These are phyloP conservation scores for Colletotrichum paranaense DNA, from an alignment of 2,329 filamentous ascomycete genomes.

Conservation along the genomic window DNA sequence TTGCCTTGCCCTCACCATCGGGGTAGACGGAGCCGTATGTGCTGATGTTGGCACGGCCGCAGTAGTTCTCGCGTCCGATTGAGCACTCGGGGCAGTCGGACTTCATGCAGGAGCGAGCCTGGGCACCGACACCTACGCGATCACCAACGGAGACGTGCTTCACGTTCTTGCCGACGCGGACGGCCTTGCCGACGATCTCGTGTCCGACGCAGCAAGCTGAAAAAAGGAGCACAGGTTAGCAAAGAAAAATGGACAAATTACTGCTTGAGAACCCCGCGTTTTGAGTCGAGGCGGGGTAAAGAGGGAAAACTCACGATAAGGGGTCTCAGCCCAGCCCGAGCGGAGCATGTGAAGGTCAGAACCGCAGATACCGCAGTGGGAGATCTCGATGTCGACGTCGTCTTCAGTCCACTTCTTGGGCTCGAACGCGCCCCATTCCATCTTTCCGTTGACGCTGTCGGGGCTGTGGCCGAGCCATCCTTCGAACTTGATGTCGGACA, in stretches of 20 bases:
- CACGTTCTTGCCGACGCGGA: conserved; percentile 62
- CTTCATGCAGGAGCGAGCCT: conserved; percentile 64
- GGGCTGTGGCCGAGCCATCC: conserved; percentile 61
- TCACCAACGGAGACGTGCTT: conserved; percentile 68
- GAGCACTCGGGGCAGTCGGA: conserved; percentile 56
- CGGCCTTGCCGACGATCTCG: conserved; percentile 71
- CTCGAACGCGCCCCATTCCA: conserved; percentile 66
- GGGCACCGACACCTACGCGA: conserved; percentile 72
- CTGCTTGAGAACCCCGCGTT: background rate
- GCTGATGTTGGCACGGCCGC: conserved; percentile 49
- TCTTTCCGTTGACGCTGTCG: conserved; percentile 59
- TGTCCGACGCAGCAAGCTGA: conserved; percentile 68
- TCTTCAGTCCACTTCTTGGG: conserved; percentile 75
- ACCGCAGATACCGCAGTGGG: conserved; percentile 75
- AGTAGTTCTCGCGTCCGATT: conserved; percentile 55
- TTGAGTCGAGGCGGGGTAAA: conserved; percentile 13
- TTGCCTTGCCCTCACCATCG: conserved; percentile 65
- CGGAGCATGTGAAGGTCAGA: conserved; percentile 69
- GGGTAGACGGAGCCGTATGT: conserved; percentile 66
- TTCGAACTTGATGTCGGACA: conserved; percentile 58
- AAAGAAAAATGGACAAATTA: background rate
- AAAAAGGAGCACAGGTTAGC: background rate
- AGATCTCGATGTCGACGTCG: conserved; percentile 73
- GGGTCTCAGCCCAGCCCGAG: conserved; percentile 61
- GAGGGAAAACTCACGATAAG: conserved; percentile 47